Conservation (phyloP, 2,329 filamentous ascomycete genomes). For the Xylariaceae sp. region DNA sequence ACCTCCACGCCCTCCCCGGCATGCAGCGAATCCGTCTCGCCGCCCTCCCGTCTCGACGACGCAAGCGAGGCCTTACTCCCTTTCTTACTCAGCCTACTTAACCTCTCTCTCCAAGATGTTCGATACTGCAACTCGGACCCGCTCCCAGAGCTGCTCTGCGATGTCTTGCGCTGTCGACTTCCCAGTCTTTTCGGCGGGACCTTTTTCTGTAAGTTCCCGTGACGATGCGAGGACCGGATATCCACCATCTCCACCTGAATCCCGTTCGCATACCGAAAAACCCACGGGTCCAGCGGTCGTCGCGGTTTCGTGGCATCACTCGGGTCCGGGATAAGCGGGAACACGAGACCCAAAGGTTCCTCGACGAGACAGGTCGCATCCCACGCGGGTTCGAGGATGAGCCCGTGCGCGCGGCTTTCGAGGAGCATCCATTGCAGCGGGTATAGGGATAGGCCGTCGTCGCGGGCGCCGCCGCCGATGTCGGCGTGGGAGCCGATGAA, state of each 20-base stretch:
- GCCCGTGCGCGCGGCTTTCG: conserved; percentile 31
- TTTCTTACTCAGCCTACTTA: conserved; percentile 12
- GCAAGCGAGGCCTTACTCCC: conserved; percentile 37
- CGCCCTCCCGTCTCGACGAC: conserved; percentile 34
- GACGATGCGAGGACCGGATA: conserved; percentile 21
- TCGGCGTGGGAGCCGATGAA: conserved; percentile 37
- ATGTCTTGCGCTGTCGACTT: conserved; percentile 8
- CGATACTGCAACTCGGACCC: too few relatives aligned
- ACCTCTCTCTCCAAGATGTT: conserved; percentile 9
- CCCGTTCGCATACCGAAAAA: conserved; percentile 23
- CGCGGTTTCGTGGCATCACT: conserved; percentile 11
- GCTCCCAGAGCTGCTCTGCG: not conserved
- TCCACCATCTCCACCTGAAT: conserved; percentile 25
- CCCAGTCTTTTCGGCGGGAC: conserved; percentile 12
- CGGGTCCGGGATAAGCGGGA: conserved; percentile 12
- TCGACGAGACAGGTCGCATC: conserved; percentile 11
- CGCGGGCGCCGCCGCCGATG: conserved; percentile 33
- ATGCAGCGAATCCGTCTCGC: conserved; percentile 22
- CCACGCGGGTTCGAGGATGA: conserved; percentile 26
- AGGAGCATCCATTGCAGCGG: conserved; percentile 40
- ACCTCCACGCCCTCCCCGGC: conserved; percentile 12
- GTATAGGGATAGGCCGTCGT: conserved; percentile 38
- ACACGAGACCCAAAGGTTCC: conserved; percentile 21
- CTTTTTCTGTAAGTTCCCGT: conserved; percentile 22
- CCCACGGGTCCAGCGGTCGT: conserved; percentile 18